phyloP scores from a whole-genome alignment of 192 early-diverging fungal genomes.

The Haplosporangium gracile region DNA sequence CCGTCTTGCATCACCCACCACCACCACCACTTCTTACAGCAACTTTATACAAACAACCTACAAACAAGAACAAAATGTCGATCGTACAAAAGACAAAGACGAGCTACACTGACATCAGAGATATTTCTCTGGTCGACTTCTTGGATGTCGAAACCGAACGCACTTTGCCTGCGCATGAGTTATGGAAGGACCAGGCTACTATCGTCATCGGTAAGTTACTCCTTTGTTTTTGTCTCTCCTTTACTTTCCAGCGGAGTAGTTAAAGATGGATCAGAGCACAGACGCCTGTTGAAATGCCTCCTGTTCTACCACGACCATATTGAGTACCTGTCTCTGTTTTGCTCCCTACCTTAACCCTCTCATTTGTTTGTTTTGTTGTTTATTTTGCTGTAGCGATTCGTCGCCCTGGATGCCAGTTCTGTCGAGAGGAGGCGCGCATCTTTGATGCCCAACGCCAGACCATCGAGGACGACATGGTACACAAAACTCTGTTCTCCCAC shows the following conservation, averaged over 20 bases:
- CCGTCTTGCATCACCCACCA: background rate
- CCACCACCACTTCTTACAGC: background rate
- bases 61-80: background rate
- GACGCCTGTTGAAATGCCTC: too few species aligned
- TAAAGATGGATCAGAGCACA: too few species aligned
- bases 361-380: background rate
- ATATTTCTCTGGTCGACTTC: constrained; percentile 31
- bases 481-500: background rate
- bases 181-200: constrained; percentile 45
- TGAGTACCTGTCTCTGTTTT: too few species aligned
- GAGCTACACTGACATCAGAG: constrained; percentile 31
- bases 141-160: constrained; percentile 10
- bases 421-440: constrained; percentile 60
- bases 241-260: background rate
- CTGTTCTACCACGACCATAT: too few species aligned
- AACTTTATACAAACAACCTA: background rate
- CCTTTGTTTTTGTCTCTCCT: background rate
- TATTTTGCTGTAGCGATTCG: constrained; percentile 41
- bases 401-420: constrained; percentile 65
- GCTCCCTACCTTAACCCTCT: background rate
- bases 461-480: constrained; percentile 52
- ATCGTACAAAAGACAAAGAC: constrained; percentile 6
- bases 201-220: constrained; percentile 36
- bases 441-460: constrained; percentile 35
- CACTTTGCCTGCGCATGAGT: constrained; percentile 15